phyloP scores from a whole-genome alignment of 148 eudicot species.

The Amaranthus cruentus region DNA sequence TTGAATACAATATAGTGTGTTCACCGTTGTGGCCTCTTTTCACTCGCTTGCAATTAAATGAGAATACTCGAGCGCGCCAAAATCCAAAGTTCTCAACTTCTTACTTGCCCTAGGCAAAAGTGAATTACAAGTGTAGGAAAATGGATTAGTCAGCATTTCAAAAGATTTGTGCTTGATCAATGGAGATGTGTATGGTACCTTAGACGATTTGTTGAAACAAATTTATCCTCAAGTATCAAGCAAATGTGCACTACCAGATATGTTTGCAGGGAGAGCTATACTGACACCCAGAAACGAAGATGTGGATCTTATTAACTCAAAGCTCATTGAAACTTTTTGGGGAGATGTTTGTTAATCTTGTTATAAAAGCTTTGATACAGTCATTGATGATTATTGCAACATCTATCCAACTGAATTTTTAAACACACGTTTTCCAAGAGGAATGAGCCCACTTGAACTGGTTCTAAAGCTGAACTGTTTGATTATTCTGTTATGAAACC shows the following conservation, averaged over 20 bases:
- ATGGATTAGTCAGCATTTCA: neutral
- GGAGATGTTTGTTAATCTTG: neutral
- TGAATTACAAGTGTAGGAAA: neutral
- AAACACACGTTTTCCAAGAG: neutral
- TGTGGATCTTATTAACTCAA: neutral
- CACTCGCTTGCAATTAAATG: neutral
- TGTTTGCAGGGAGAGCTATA: neutral
- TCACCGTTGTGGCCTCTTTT: neutral
- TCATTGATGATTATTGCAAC: neutral
- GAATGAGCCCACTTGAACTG: neutral
- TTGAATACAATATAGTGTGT: neutral
- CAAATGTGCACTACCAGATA: neutral
- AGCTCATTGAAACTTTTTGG: neutral
- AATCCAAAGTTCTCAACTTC: neutral
- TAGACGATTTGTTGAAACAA: neutral
- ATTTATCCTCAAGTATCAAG: neutral
- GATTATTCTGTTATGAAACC: neutral
- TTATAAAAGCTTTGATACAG: neutral
- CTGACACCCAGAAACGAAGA: constrained; percentile 6
- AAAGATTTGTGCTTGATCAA: neutral
- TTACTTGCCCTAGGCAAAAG: neutral
- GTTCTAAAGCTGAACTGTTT: neutral
- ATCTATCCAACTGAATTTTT: neutral
- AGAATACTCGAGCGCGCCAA: neutral
- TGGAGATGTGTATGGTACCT: neutral